These are phyloP conservation scores for Graphiopsis chlorocephala DNA, from an alignment of 2,329 filamentous ascomycete genomes.

Conservation along the genomic window DNA sequence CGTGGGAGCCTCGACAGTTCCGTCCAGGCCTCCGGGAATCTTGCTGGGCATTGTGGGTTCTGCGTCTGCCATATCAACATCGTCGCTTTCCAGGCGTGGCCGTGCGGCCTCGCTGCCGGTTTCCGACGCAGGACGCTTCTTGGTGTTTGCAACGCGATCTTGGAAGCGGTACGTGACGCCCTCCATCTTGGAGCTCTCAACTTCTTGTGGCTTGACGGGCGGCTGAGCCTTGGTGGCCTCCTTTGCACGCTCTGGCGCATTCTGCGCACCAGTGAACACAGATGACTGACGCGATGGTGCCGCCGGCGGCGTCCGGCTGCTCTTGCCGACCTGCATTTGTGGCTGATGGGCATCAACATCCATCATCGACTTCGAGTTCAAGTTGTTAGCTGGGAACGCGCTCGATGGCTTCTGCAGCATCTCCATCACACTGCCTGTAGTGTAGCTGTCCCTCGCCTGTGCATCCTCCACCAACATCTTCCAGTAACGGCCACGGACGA, in stretches of 20 bases:
- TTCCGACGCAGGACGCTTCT: constrained; percentile 18
- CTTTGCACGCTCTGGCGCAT: background rate
- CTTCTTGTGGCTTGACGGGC: background rate
- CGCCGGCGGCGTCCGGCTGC: background rate
- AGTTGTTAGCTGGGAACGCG: constrained; percentile 33
- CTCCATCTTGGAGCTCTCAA: constrained; percentile 34
- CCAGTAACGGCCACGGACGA: constrained; percentile 90
- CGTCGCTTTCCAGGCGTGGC: constrained; percentile 19
- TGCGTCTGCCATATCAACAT: constrained; percentile 35
- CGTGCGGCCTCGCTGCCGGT: constrained; percentile 13
- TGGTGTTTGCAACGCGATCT: constrained; percentile 29
- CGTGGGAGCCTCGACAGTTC: constrained; percentile 10
- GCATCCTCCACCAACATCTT: constrained; percentile 80
- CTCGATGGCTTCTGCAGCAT: constrained; percentile 55
- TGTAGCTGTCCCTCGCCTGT: constrained; percentile 70
- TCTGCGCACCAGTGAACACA: background rate
- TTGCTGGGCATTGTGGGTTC: background rate
- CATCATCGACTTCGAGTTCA: constrained; percentile 25
- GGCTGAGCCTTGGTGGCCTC: background rate
- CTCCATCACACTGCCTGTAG: constrained; percentile 59
- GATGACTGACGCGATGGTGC: background rate
- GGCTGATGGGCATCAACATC: constrained; percentile 20
- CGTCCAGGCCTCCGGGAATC: constrained; percentile 16
- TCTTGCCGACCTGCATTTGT: constrained; percentile 10
- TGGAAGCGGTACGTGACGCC: constrained; percentile 33